Conservation (phyloP, 1,139 yeast species). For the Candida tetrigidarum region DNA sequence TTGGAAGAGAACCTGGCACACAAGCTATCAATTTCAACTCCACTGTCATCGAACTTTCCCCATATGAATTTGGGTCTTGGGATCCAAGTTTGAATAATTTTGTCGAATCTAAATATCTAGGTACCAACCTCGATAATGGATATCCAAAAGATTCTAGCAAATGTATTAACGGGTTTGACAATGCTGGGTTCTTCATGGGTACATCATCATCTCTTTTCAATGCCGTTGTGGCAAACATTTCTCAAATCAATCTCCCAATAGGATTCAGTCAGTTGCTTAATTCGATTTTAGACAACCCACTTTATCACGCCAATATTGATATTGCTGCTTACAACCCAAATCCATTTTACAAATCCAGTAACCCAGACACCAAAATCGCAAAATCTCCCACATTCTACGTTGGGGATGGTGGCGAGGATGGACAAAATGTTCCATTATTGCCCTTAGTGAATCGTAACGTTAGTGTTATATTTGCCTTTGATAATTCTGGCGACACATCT, state of each 20-base stretch:
- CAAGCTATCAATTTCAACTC: slow-evolving; percentile 37
- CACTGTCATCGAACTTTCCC: slow-evolving; percentile 45
- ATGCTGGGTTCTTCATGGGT: slow-evolving; percentile 77
- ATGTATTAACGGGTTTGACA: slow-evolving; percentile 74
- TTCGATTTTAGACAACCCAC: slow-evolving; percentile 23
- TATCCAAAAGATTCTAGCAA: slow-evolving; percentile 35
- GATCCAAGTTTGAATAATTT: slow-evolving; percentile 41
- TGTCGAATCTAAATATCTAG: slow-evolving; percentile 41
- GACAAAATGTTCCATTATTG: slow-evolving; percentile 32
- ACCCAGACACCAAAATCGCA: slow-evolving; percentile 19
- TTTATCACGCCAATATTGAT: slow-evolving; percentile 25
- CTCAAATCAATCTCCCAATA: slow-evolving; percentile 8
- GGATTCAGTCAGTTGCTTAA: slow-evolving; percentile 41
- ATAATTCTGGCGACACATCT: slow-evolving; percentile 32
- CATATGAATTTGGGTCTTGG: slow-evolving; percentile 51
- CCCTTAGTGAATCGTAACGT: slow-evolving; percentile 31
- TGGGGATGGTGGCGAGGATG: slow-evolving; percentile 38
- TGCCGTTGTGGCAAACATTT: slow-evolving; percentile 5
- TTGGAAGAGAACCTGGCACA: slow-evolving; percentile 45
- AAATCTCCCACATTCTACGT: slow-evolving; percentile 25
- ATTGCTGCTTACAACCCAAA: slow-evolving; percentile 51
- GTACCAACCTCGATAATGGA: slow-evolving; percentile 39
- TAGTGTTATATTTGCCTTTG: slow-evolving; percentile 34
- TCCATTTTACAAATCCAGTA: slow-evolving; percentile 44
- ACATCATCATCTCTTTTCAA: slow-evolving; percentile 82